Conservation (phyloP, 176 grass and related monocot genomes). For the Triticum timopheevii region DNA sequence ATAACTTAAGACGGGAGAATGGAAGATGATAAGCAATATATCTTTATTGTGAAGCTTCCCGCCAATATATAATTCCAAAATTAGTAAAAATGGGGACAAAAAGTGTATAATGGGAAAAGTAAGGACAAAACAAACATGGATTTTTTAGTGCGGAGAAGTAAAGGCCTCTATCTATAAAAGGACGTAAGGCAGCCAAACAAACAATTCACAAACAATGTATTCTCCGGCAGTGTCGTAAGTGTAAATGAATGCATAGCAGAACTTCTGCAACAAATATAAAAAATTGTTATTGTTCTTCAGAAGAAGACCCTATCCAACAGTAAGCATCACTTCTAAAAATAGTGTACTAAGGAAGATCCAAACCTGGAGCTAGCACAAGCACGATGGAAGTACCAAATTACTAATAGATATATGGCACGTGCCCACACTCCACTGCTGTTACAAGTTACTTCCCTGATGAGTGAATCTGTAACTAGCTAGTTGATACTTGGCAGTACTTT, state of each 20-base stretch:
- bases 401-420: too few species aligned
- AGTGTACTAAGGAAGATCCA: background rate
- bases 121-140: background rate
- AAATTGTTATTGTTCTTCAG: too few species aligned
- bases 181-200: background rate
- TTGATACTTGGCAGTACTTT: too few species aligned
- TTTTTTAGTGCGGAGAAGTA: background rate
- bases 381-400: too few species aligned
- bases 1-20: too few species aligned
- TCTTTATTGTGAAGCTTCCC: too few species aligned
- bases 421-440: too few species aligned
- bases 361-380: background rate
- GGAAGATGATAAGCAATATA: too few species aligned
- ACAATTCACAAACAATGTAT: background rate
- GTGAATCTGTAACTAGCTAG: too few species aligned
- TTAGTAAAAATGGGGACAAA: background rate
- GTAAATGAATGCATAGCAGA: background rate
- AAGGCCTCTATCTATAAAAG: too few species aligned
- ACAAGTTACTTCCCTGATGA: too few species aligned
- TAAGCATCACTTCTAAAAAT: conserved; percentile 1
- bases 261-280: background rate
- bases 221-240: background rate
- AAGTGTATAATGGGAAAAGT: background rate
- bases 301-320: background rate
- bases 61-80: background rate